Conservation (phyloP, 2,329 filamentous ascomycete species). For the Celoporthe dispersa region DNA sequence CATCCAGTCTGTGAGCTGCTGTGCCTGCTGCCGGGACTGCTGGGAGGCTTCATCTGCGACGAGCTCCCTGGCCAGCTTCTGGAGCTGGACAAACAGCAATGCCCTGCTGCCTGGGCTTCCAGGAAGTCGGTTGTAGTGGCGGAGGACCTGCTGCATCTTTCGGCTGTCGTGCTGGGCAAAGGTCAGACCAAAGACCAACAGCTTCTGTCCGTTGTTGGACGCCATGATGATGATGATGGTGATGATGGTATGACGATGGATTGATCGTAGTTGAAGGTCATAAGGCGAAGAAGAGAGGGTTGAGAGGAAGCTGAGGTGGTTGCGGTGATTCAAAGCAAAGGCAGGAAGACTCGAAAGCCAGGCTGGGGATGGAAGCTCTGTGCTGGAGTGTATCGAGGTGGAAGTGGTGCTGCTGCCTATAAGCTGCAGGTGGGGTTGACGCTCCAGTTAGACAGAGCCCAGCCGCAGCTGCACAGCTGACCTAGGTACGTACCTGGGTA, state of each 20-base stretch:
- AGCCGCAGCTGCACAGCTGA: neutral
- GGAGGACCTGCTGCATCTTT: conserved; percentile 28
- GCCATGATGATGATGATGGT: conserved; percentile 17
- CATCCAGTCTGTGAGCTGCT: conserved; percentile 26
- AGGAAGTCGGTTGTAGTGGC: conserved; percentile 24
- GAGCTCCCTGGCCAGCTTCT: conserved; percentile 23
- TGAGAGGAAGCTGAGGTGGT: neutral
- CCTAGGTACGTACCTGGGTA: neutral
- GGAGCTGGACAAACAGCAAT: conserved; percentile 25
- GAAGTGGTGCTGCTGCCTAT: neutral
- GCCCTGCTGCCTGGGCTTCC: conserved; percentile 20
- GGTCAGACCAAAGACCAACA: conserved; percentile 27
- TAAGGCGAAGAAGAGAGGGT: neutral
- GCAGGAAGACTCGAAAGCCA: neutral
- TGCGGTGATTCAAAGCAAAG: neutral
- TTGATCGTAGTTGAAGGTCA: neutral
- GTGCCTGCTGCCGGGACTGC: conserved; percentile 6
- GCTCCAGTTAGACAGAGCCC: neutral
- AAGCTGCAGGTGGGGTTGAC: neutral
- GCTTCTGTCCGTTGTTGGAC: conserved; percentile 26
- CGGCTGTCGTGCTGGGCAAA: conserved; percentile 28
- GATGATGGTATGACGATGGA: neutral
- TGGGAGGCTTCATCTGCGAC: conserved; percentile 11
- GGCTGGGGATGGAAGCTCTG: neutral
- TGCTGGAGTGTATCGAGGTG: neutral